Base-by-base conservation (phyloP, 2,329 filamentous ascomycete genomes). In the Cercospora sp. region DNA sequence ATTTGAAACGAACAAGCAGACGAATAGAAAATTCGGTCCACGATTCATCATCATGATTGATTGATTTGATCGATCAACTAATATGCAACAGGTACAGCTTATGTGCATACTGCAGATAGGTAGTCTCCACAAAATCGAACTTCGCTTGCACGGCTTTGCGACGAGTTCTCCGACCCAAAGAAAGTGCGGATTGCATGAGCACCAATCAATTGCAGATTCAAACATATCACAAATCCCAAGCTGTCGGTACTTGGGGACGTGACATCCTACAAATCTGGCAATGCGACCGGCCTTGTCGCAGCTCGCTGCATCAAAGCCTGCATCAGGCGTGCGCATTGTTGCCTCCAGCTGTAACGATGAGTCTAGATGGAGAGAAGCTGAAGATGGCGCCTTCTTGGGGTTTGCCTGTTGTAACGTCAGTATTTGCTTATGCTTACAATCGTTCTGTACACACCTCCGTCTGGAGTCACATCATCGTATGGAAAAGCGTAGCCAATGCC, bases 391-490 rank as follows among this genome's bases (percentile, higher is more conserved):
- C 76, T 64, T 77, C 76, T 66, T 78, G 76, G 57, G 70, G 69
- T 55, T 69, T 67, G 18, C 70, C 70, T 72, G 60, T 51, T 12
- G 39, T 16, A 13, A 36, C 13, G 23, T 72, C 51, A 70, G 68
- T 23, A 6, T 23, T n/a, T 36, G 26, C n/a, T 26, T 20, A 9
- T 33, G 10, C 23, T 82, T 10, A 20, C 5, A 16, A 26, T 30
- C 6, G 20, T 13, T 39, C n/a, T 23, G 26, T 20, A 63, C 70
- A 83, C 79, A 30, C 83, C 82, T 18, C 83, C 86, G 67, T 83
- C 80, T 0, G 87, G 84, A 64, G 87, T 86, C 18, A 91, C 89
- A 75, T 91, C 89, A 73, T 91, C 89, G 72, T 90, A 91, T 0
- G 89, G 83, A 74, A 90, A 91, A 0, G 87, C 85, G 74, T 91